phyloP scores from a whole-genome alignment of 768 basidiomycete genomes.

The Mycena metata region DNA sequence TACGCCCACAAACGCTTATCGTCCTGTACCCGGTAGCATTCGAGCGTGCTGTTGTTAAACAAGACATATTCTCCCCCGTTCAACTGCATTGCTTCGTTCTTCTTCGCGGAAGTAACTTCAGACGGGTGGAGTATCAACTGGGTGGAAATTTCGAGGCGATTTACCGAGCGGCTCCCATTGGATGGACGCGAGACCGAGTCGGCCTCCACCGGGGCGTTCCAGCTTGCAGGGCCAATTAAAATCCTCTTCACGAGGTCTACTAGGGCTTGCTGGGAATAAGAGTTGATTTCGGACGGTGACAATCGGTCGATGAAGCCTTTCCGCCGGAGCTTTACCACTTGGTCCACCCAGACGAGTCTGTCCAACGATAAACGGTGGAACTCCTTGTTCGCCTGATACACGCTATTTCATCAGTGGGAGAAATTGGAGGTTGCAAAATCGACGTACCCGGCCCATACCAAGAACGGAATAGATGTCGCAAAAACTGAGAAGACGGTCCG shows the following conservation, averaged over 20 bases:
- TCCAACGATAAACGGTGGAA: constrained; percentile 12
- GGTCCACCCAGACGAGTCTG: constrained; percentile 24
- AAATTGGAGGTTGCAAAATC: not conserved
- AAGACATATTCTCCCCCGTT: constrained; percentile 32
- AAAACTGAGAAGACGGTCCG: constrained; percentile 33
- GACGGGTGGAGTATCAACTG: constrained; percentile 15
- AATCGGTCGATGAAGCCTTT: constrained; percentile 28
- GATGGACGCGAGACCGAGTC: not conserved
- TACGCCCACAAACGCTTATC: constrained; percentile 27
- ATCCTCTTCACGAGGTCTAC: constrained; percentile 23
- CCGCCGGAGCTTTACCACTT: constrained; percentile 20
- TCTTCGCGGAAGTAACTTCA: not conserved
- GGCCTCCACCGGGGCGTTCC: not conserved
- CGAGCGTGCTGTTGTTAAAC: constrained; percentile 15
- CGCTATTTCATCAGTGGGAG: not conserved
- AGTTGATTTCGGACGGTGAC: not conserved
- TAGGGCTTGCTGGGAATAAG: constrained; percentile 11
- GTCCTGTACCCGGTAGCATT: constrained; percentile 30
- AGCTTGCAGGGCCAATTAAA: constrained; percentile 21
- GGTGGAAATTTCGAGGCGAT: not conserved
- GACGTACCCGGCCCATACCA: constrained; percentile 21
- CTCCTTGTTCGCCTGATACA: constrained; percentile 21
- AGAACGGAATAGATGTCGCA: constrained; percentile 24
- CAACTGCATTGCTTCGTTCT: constrained; percentile 4
- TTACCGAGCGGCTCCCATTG: not conserved